Conservation (phyloP, 1,284 basidiomycete species). For the Farysia itapuensis region DNA sequence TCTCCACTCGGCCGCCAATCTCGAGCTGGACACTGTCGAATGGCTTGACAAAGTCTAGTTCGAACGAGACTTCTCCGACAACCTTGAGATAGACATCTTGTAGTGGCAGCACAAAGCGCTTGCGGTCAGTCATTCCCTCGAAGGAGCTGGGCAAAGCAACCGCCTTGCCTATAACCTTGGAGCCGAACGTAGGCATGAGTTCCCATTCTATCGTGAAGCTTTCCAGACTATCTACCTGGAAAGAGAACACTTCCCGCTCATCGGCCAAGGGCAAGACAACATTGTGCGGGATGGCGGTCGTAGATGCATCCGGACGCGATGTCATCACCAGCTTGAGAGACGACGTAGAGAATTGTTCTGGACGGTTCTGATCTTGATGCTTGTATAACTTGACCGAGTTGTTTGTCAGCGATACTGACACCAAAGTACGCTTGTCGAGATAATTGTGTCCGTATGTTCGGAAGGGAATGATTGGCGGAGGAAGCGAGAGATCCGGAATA, state of each 20-base stretch:
- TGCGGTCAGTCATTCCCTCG: conserved; percentile 61
- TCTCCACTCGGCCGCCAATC: conserved; percentile 75
- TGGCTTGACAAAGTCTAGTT: conserved; percentile 82
- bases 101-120: conserved; percentile 67
- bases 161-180: conserved; percentile 91
- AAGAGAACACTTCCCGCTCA: conserved; percentile 79
- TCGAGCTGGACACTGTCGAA: conserved; percentile 93
- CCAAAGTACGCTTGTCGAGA: conserved; percentile 80
- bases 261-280: conserved; percentile 77
- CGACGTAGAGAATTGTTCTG: conserved; percentile 63
- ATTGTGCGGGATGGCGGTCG: conserved; percentile 64
- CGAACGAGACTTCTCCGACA: conserved; percentile 92
- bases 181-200: conserved; percentile 97
- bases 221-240: conserved; percentile 78
- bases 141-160: conserved; percentile 79
- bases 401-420: conserved; percentile 72
- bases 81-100: conserved; percentile 89
- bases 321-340: conserved; percentile 93
- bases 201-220: conserved; percentile 87
- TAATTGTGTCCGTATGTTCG: conserved; percentile 60
- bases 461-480: conserved; percentile 94
- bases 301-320: conserved; percentile 74
- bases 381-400: conserved; percentile 56
- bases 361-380: conserved; percentile 50
- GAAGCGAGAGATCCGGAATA: conserved; percentile 89